These are phyloP conservation scores for Trichosporon faecale DNA, from an alignment of 1,284 basidiomycete species.

Conservation along the genomic window DNA sequence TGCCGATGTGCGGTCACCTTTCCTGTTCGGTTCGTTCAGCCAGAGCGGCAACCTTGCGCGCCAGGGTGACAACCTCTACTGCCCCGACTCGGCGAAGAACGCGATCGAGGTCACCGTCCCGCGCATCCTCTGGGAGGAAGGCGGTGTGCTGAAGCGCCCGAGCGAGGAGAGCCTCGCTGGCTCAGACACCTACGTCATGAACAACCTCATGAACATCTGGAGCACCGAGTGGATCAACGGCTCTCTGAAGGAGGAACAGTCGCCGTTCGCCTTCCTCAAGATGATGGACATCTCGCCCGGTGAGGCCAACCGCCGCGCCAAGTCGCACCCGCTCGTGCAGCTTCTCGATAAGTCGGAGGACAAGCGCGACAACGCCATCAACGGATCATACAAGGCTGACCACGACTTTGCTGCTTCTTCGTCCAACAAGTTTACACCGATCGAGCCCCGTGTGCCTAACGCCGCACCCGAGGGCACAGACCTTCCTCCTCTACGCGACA, in stretches of 20 bases:
- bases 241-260: slow-evolving; percentile 62
- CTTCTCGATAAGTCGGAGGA: slow-evolving; percentile 26
- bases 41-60: slow-evolving; percentile 75
- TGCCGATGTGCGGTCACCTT: slow-evolving; percentile 90
- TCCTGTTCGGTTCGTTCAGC: slow-evolving; percentile 81
- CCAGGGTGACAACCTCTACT: slow-evolving; percentile 77
- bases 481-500: slow-evolving; percentile 52
- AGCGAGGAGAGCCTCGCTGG: slow-evolving; percentile 60
- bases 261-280: slow-evolving; percentile 70
- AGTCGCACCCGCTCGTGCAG: slow-evolving; percentile 36
- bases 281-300: slow-evolving; percentile 63
- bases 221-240: slow-evolving; percentile 71
- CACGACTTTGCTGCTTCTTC: slow-evolving; percentile 58
- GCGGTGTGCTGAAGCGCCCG: slow-evolving; percentile 70
- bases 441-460: slow-evolving; percentile 49
- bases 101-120: slow-evolving; percentile 80
- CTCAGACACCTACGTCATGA: slow-evolving; percentile 62
- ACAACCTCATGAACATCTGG: slow-evolving; percentile 88
- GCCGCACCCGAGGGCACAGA: slow-evolving; percentile 9
- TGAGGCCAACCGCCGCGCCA: slow-evolving; percentile 61
- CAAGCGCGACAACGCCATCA: slow-evolving; percentile 37
- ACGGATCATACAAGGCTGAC: slow-evolving; percentile 52
- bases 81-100: slow-evolving; percentile 74
- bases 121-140: slow-evolving; percentile 71
- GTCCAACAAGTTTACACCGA: slow-evolving; percentile 44